phyloP scores from a whole-genome alignment of 2,329 filamentous ascomycete genomes.

The Drechslerella stenobrocha region DNA sequence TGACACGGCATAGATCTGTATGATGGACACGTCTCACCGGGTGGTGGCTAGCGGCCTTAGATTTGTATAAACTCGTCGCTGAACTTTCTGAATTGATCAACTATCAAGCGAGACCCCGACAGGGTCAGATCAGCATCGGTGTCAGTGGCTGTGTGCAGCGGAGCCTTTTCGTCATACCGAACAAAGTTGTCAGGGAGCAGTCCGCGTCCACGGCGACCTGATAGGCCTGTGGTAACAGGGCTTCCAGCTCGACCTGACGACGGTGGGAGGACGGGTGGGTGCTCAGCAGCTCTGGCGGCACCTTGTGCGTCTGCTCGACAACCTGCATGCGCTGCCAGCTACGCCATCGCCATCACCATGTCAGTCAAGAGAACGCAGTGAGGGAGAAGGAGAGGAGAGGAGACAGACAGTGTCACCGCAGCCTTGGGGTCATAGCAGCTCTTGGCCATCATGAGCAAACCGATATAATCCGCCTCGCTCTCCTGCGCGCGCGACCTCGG shows the following conservation, averaged over 20 bases:
- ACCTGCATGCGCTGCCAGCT: conserved; percentile 66
- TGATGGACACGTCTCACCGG: too few species aligned
- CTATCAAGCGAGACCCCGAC: background rate
- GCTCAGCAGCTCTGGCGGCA: conserved; percentile 71
- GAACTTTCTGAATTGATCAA: conserved; percentile 32
- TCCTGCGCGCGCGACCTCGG: conserved; percentile 74
- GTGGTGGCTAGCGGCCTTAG: background rate
- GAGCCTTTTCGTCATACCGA: conserved; percentile 18
- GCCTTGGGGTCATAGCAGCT: conserved; percentile 73
- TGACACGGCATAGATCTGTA: too few species aligned
- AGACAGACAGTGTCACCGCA: conserved; percentile 64
- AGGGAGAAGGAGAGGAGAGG: background rate
- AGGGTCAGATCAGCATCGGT: background rate
- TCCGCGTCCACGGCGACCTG: conserved; percentile 27
- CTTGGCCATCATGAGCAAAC: conserved; percentile 79
- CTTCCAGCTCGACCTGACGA: conserved; percentile 25
- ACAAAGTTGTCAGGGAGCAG: conserved; percentile 15
- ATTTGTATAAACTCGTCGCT: background rate
- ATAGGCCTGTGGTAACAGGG: conserved; percentile 27
- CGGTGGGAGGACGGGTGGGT: conserved; percentile 68
- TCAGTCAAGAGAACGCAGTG: background rate
- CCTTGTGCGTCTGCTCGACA: conserved; percentile 57
- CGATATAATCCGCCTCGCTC: conserved; percentile 78
- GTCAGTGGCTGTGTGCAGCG: too few species aligned
- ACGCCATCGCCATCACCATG: background rate